phyloP scores from a whole-genome alignment of 805 yeast genomes.

The Myxozyma neotropica region DNA sequence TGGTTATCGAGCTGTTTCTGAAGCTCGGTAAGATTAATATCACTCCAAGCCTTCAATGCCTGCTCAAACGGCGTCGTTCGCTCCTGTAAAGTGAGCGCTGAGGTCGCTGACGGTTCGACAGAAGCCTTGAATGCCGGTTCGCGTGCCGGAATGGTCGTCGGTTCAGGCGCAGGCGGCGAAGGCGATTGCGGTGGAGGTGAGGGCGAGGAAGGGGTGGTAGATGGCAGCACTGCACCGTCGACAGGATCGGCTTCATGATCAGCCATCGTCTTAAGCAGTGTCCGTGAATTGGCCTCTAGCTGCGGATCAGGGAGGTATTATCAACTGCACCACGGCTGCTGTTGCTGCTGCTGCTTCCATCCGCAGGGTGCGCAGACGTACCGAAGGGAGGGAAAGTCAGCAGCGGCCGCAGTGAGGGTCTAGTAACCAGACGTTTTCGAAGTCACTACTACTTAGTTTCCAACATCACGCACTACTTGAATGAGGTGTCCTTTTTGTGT shows the following conservation, averaged over 20 bases:
- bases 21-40: constrained; percentile 66
- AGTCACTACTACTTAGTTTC: neutral
- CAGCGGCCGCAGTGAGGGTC: neutral
- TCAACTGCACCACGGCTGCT: no score
- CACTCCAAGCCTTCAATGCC: constrained; percentile 40
- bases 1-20: constrained; percentile 75
- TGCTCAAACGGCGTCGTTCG: constrained; percentile 35
- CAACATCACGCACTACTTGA: no score
- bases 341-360: neutral
- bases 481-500: constrained; percentile 10
- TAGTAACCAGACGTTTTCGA: neutral
- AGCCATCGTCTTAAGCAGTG: neutral
- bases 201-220: constrained; percentile 1
- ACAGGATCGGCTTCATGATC: constrained; percentile 6
- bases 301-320: neutral
- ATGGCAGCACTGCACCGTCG: neutral
- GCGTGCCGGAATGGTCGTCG: neutral
- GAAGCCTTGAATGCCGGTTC: neutral
- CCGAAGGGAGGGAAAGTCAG: neutral
- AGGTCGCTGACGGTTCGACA: neutral
- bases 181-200: constrained; percentile 7
- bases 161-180: constrained; percentile 12
- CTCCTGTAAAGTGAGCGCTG: constrained; percentile 15
- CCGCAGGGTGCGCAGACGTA: neutral
- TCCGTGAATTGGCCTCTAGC: no score